Percentiles rank a stretch among this genome's conserved stretches.
Conservation (phyloP, 257 asterid genomes). For the Solanum chiquidenum region DNA sequence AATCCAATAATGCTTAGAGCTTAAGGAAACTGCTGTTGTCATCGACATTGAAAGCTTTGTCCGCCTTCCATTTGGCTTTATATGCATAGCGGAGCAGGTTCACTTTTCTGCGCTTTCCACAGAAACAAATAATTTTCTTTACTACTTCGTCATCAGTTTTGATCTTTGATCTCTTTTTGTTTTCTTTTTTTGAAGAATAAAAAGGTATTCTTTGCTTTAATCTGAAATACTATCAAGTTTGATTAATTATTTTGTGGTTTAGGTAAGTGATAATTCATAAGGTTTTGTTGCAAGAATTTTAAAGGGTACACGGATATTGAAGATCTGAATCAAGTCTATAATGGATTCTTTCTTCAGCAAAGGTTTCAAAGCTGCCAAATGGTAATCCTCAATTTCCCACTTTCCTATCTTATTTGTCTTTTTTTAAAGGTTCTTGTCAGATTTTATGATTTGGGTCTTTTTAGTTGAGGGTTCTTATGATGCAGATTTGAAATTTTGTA, state of each 20-base stretch:
- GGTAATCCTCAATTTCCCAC: constrained; percentile 29
- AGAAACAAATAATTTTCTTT: background rate
- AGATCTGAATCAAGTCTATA: background rate
- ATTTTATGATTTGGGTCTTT: background rate
- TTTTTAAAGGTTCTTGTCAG: background rate
- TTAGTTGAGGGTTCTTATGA: background rate
- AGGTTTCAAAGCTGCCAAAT: constrained; percentile 80
- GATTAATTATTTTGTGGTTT: background rate
- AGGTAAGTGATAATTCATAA: background rate
- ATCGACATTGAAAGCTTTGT: background rate
- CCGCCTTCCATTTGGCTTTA: constrained; percentile 30
- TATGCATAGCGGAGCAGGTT: constrained; percentile 25
- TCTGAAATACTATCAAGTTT: background rate
- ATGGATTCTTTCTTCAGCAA: constrained; percentile 73
- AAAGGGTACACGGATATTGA: background rate
- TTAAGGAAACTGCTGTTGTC: constrained; percentile 3
- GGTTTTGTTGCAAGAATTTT: background rate
- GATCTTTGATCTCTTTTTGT: background rate
- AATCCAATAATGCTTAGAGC: constrained; percentile 1
- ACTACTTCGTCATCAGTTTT: background rate
- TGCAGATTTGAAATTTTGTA: background rate
- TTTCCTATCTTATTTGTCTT: background rate
- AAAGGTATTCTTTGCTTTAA: background rate
- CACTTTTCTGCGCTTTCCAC: background rate
- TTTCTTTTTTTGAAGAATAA: background rate